Base-by-base conservation (phyloP, 2,329 filamentous ascomycete genomes). In the Phialophora chinensis region DNA sequence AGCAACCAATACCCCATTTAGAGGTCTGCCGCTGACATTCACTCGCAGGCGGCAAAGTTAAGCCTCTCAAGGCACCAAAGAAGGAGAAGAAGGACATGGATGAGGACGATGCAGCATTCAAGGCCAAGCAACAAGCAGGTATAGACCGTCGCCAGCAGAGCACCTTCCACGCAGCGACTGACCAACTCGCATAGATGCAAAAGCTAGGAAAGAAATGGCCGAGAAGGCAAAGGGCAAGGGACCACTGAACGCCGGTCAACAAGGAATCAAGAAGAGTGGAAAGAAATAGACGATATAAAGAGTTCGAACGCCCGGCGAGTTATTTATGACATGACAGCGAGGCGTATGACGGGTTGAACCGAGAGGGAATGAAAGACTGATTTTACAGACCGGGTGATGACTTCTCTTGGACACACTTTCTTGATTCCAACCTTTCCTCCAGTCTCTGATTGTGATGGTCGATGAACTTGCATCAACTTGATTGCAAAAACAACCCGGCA, bases 251-350 rank as follows among this genome's bases (percentile, higher is more conserved):
- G 90, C 88, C 35, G 93, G 92, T 38, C 80, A 85, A 57, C 92
- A 96, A 82, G 93, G 92, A 69, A 97, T 98, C 84, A 97, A 97
- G 89, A 97, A 97, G 93, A 93, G 80, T 97, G 97, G 91, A 96
- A 97, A 89, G 96, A 86, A 82, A 74, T 62, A 68, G 44, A 70
- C 7, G 47, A 35, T 3, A 4, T 55, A 23, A 14, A 17, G n/a
- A 20, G 31, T n/a, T 27, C 23, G 54, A n/a, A 35, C 17, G 3
- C 29, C 50, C 6, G 6, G 38, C 38, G 14, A n/a, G 12, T 44
- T 17, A 44, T 44, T 42, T 50, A 67, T 67, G 65, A 66, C 25
- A n/a, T 20, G 31, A 29, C 44, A 63, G 62, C 65, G 35, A 55
- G 68, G 68, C 65, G 68, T 57, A 66, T 55, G 29, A 55, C n/a